These are phyloP conservation scores for Spencermartinsiella europaea DNA, from an alignment of 805 yeast genomes.

Conservation along the genomic window DNA sequence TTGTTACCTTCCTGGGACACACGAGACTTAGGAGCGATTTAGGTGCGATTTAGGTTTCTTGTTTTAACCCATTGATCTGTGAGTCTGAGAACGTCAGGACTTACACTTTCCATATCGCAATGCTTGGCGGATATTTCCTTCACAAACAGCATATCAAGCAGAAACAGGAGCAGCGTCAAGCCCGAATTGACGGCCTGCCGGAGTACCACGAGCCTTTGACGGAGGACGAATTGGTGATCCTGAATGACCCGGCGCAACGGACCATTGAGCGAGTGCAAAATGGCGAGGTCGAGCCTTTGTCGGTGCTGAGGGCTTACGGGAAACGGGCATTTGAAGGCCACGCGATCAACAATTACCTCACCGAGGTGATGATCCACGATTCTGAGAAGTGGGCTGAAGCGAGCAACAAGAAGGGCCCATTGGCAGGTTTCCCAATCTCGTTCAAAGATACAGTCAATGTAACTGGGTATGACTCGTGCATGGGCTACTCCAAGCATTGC, in stretches of 20 bases:
- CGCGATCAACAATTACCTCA: slow-evolving; percentile 53
- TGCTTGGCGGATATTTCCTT: slow-evolving; percentile 11
- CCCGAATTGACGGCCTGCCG: slow-evolving; percentile 32
- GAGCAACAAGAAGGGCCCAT: slow-evolving; percentile 50
- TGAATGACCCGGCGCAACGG: slow-evolving; percentile 38
- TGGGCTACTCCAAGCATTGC: slow-evolving; percentile 41
- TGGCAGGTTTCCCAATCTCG: slow-evolving; percentile 62
- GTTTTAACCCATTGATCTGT: not conserved
- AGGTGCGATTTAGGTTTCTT: too few relatives aligned
- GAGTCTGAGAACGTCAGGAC: too few relatives aligned
- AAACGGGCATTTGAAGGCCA: slow-evolving; percentile 63
- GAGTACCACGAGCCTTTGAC: slow-evolving; percentile 38
- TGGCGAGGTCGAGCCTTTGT: slow-evolving; percentile 45
- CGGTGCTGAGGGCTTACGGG: slow-evolving; percentile 57
- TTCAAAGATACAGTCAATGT: slow-evolving; percentile 53
- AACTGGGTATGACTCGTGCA: slow-evolving; percentile 48
- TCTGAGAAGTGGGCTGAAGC: slow-evolving; percentile 58
- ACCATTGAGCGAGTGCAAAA: slow-evolving; percentile 41
- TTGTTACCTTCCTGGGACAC: too few relatives aligned
- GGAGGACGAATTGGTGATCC: slow-evolving; percentile 32
- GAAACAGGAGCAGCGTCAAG: slow-evolving; percentile 33
- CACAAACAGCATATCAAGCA: slow-evolving; percentile 19
- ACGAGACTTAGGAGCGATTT: too few relatives aligned
- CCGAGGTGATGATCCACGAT: slow-evolving; percentile 60
- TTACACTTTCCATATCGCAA: too few relatives aligned